Base-by-base conservation (phyloP, 2,329 filamentous ascomycete species). In the Pseudogymnoascus sp. region DNA sequence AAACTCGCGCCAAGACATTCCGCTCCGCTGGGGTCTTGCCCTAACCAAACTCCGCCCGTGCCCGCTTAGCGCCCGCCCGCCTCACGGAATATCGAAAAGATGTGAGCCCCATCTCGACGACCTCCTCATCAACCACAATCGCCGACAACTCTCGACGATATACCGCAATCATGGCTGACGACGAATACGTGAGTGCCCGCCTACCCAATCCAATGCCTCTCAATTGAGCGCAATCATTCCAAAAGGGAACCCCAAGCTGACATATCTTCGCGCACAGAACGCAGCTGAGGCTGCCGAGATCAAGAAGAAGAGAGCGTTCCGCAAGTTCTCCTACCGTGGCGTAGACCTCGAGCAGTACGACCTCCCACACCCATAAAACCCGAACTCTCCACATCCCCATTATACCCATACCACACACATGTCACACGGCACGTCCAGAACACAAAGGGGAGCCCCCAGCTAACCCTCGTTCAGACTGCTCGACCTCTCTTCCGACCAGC, bases 291-390 rank as follows among this genome's bases (percentile, higher is more conserved):
- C 93, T 82, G 93, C 92, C 79, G 94, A 97, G 90, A 84, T 99
- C 82, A 99, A 97, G 92, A 96, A 91, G 87, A 96, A 89, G 85
- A 96, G 94, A 93, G 84, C 92, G 75, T 97, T 97, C 90, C 90
- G 92, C 84, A 99, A 97, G 89, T 99, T 97, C 80, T 94, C 92
- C 74, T 99, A 97, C 91, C 91, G 94, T 79, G 94, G 94, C 78
- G 91, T 99, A 81, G 94, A 99, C 82, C 92, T 99, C 80, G 94
- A 99, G 80, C 91, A 96, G 93, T 97, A 92, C 77, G 92, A 83
- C 64, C 63, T 66, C 65, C 67, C 66, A 63, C 68, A 65, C 50
- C 50, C 50, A 33, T 56, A 33, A 33, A 44, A 33, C 25, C 53
- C 60, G 23, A 23, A 16, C 56, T 56, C 21, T n/a, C 4, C 60